A percentile compares a stretch with the other conserved stretches of the same genome.
Evolutionary conservation across 169 alveolate species (phyloP).

Genomic region (Cryptosporidium xiaoi): DNA sequence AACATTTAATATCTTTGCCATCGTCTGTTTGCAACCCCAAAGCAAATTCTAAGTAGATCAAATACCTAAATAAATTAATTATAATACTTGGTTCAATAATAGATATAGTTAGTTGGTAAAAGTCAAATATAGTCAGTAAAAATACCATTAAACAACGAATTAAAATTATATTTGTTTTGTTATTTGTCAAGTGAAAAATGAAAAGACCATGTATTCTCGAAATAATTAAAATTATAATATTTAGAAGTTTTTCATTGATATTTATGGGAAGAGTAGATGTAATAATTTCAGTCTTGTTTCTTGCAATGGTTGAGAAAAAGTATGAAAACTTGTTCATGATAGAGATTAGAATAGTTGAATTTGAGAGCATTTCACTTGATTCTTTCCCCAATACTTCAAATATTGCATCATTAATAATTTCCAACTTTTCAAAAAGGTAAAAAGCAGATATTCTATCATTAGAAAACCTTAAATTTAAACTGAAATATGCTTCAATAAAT

Average conservation of each 20-base stretch:
- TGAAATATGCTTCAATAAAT: no score
- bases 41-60: constrained; percentile 44
- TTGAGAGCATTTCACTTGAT: no score
- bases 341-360: no score
- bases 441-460: no score
- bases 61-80: constrained; percentile 18
- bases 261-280: background rate
- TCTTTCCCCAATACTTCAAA: no score
- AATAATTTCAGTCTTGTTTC: no score
- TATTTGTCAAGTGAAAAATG: constrained; percentile 2
- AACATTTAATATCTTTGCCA: constrained; percentile 9
- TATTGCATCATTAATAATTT: no score
- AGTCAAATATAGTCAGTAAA: constrained; percentile 11
- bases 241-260: background rate
- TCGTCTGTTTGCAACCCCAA: constrained; percentile 12
- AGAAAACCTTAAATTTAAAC: no score
- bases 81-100: background rate
- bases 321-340: no score
- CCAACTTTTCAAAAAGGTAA: no score
- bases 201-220: constrained; percentile 17
- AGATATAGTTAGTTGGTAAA: background rate
- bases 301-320: no score
- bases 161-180: constrained; percentile 14
- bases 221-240: background rate
- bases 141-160: constrained; percentile 12